Conservation (phyloP, 345 rosid species). For the Diplotaxis tenuifolia region DNA sequence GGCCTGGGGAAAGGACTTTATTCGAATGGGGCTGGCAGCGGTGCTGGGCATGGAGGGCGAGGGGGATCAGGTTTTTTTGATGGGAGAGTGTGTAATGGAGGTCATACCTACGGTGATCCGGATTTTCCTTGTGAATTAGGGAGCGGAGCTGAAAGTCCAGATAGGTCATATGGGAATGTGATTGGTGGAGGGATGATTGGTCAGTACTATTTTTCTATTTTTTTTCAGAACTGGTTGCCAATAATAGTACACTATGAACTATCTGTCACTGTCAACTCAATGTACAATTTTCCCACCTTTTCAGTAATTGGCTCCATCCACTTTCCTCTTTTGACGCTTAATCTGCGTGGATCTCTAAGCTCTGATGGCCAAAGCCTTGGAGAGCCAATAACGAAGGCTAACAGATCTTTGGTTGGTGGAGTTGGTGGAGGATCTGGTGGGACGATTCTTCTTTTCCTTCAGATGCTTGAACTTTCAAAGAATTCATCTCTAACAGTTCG, state of each 20-base stretch:
- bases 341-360: conserved; percentile 68
- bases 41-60: conserved; percentile 96
- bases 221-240: neutral
- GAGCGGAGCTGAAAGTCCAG: conserved; percentile 89
- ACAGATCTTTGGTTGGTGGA: conserved; percentile 68
- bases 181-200: conserved; percentile 98
- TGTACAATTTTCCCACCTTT: conserved; percentile 30
- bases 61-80: conserved; percentile 93
- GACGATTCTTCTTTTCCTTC: conserved; percentile 92
- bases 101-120: conserved; percentile 75
- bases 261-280: conserved; percentile 11
- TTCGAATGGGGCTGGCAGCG: conserved; percentile 90
- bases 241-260: neutral
- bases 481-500: conserved; percentile 65
- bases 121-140: conserved; percentile 96
- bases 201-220: conserved; percentile 32
- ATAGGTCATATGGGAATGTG: conserved; percentile 57
- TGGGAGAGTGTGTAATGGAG: conserved; percentile 77
- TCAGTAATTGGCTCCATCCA: conserved; percentile 84
- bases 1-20: conserved; percentile 86
- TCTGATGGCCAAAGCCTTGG: conserved; percentile 85
- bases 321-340: conserved; percentile 75
- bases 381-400: conserved; percentile 40
- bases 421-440: conserved; percentile 99
- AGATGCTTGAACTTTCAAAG: conserved; percentile 63